Conservation (phyloP, 106 monocot genomes). For the Alisma plantagoaquatica region DNA sequence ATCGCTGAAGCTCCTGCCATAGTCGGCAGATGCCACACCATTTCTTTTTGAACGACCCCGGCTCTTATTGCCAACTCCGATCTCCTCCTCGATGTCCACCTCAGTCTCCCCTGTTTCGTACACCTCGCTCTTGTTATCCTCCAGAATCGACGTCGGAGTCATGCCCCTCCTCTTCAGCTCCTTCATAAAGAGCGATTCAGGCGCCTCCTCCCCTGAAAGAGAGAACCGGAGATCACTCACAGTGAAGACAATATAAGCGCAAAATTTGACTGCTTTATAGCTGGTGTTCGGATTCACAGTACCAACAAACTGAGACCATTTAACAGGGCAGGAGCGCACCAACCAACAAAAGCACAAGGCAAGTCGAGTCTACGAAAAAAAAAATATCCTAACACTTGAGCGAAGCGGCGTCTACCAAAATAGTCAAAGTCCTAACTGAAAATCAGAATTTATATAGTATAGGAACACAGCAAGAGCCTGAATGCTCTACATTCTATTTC, state of each 20-base stretch:
- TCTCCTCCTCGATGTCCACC: slow-evolving; percentile 16
- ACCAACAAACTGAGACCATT: no score
- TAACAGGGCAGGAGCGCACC: no score
- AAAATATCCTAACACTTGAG: no score
- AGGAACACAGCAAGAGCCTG: no score
- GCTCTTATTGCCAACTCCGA: background rate
- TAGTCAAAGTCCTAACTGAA: no score
- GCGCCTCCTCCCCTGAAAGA: slow-evolving; percentile 48
- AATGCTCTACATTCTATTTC: background rate
- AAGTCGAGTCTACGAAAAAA: background rate
- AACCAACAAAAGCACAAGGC: background rate
- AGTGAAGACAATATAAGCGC: no score
- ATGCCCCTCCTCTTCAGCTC: slow-evolving; percentile 87
- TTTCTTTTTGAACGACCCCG: slow-evolving; percentile 7
- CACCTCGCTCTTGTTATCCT: background rate
- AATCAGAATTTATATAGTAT: no score
- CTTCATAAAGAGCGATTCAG: slow-evolving; percentile 89
- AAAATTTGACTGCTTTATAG: no score
- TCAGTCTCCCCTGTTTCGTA: background rate
- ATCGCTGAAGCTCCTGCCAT: slow-evolving; percentile 6
- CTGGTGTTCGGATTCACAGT: no score
- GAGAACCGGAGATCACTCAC: no score
- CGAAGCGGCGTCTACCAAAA: no score
- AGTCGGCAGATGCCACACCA: slow-evolving; percentile 15
- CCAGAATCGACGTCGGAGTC: slow-evolving; percentile 43